Percentiles rank a stretch among this genome's conserved stretches.
These are phyloP conservation scores for Zygoascus ofunaensis DNA, from an alignment of 805 yeast species.

Conservation along the genomic window DNA sequence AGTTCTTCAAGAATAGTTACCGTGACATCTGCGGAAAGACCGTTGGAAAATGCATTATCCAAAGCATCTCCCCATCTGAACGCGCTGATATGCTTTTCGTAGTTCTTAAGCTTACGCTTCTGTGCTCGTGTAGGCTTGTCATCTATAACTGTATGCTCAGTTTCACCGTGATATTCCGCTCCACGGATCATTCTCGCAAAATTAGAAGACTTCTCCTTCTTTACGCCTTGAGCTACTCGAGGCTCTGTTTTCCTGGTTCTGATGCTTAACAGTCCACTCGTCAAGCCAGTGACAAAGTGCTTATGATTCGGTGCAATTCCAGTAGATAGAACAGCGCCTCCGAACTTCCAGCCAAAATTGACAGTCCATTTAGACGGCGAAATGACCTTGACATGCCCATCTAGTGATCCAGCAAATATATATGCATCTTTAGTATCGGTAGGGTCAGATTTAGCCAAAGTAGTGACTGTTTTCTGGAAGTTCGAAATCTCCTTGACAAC, in stretches of 20 bases:
- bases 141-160: conserved; percentile 61
- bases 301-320: conserved; percentile 82
- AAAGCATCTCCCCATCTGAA: conserved; percentile 92
- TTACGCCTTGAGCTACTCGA: conserved; percentile 37
- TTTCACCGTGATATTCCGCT: conserved; percentile 81
- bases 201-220: conserved; percentile 38
- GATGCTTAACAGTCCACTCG: conserved; percentile 80
- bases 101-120: conserved; percentile 61
- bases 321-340: conserved; percentile 82
- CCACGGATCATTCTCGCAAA: conserved; percentile 84
- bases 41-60: conserved; percentile 73
- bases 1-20: conserved; percentile 79
- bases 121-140: conserved; percentile 37
- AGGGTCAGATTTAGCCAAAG: conserved; percentile 38
- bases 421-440: conserved; percentile 59
- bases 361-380: conserved; percentile 58
- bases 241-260: conserved; percentile 74
- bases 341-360: conserved; percentile 95
- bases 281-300: conserved; percentile 87
- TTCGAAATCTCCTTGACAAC: conserved; percentile 62
- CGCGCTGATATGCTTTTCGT: conserved; percentile 74
- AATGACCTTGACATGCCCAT: conserved; percentile 94
- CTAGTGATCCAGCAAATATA: conserved; percentile 87
- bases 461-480: conserved; percentile 90
- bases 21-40: conserved; percentile 71